A percentile compares a stretch with the other conserved stretches of the same genome.
Evolutionary conservation across 164 flowering plant genomes (phyloP).

Genomic region (Santalum album): DNA sequence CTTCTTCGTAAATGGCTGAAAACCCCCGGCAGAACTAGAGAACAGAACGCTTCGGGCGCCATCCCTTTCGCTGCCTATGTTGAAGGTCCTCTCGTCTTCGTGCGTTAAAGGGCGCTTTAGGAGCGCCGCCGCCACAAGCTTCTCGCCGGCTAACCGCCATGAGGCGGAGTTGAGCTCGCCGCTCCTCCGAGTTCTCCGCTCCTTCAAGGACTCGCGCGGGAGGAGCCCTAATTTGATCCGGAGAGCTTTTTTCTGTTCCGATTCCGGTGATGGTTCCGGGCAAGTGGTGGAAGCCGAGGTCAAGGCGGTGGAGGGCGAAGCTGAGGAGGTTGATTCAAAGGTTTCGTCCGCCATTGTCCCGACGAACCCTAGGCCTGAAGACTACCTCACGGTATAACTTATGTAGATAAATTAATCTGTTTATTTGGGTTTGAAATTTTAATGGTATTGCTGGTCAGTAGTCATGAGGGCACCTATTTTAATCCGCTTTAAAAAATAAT

Average conservation of each 20-base stretch:
- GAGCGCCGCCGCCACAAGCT: slow-evolving; percentile 1
- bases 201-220: slow-evolving; percentile 25
- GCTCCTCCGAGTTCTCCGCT: slow-evolving; percentile 26
- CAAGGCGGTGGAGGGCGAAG: slow-evolving; percentile 24
- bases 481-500: no score
- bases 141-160: slow-evolving; percentile 14
- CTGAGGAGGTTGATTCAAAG: slow-evolving; percentile 39
- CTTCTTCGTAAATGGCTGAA: no score
- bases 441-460: no score
- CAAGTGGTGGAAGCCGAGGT: slow-evolving; percentile 27
- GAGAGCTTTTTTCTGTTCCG: slow-evolving; percentile 62
- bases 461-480: no score
- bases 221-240: slow-evolving; percentile 20
- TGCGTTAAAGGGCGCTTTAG: slow-evolving; percentile 15
- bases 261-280: slow-evolving; percentile 44
- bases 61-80: slow-evolving; percentile 16
- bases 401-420: no score
- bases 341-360: slow-evolving; percentile 65
- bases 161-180: slow-evolving; percentile 19
- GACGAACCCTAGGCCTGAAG: slow-evolving; percentile 65
- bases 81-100: slow-evolving; percentile 38
- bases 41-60: not conserved
- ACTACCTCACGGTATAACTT: slow-evolving; percentile 56
- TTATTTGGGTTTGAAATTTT: not conserved
- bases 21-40: no score